These are phyloP conservation scores for Ceratobasidium sp. DNA, from an alignment of 1,284 basidiomycete genomes.

Conservation along the genomic window DNA sequence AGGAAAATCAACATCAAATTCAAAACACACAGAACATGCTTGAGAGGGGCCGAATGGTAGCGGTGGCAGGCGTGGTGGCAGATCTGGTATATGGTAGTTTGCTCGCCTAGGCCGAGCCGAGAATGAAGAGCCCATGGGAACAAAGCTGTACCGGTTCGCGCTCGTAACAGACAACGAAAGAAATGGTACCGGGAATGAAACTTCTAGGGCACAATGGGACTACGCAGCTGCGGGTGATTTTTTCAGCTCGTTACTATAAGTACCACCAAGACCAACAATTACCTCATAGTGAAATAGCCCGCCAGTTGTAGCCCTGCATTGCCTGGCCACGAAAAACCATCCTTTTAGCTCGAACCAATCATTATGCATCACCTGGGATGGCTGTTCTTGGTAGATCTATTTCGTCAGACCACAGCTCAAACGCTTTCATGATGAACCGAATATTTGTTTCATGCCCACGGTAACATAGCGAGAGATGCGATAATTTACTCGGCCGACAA, in stretches of 20 bases:
- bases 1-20: background rate
- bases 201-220: too few relatives aligned
- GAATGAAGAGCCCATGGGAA: background rate
- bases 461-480: background rate
- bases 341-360: background rate
- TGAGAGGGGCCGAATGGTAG: background rate
- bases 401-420: background rate
- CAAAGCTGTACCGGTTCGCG: background rate
- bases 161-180: background rate
- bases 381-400: background rate
- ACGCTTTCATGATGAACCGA: background rate
- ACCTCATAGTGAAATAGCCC: background rate
- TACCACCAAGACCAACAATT: background rate
- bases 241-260: too few relatives aligned
- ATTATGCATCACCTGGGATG: background rate
- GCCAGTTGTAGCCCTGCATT: background rate
- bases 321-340: too few relatives aligned
- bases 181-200: too few relatives aligned
- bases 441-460: background rate
- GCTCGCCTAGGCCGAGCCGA: background rate
- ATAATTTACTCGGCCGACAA: too few relatives aligned
- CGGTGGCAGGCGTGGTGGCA: background rate
- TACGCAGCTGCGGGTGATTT: too few relatives aligned
- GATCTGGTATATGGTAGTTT: background rate
- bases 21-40: constrained; percentile 4